Conservation (phyloP, 2,329 filamentous ascomycete species). For the Phialocephala sp. region DNA sequence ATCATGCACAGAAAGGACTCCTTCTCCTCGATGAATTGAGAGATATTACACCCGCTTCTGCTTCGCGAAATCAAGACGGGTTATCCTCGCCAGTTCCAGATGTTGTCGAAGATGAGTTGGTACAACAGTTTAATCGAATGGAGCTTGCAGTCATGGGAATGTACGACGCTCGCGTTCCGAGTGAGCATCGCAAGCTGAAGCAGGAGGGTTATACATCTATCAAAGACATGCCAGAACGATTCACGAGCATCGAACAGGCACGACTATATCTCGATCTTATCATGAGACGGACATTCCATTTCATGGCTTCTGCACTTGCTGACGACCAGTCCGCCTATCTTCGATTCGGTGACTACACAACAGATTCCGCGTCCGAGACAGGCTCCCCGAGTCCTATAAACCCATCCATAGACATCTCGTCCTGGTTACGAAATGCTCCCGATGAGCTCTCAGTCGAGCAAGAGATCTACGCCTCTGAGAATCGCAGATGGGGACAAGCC, state of each 20-base stretch:
- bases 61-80: conserved; percentile 3
- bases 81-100: conserved; percentile 20
- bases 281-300: conserved; percentile 32
- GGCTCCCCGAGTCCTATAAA: not conserved
- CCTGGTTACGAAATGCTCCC: conserved; percentile 9
- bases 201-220: conserved; percentile 24
- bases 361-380: not conserved
- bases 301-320: conserved; percentile 27
- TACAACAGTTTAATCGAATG: conserved; percentile 34
- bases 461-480: conserved; percentile 29
- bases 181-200: conserved; percentile 28
- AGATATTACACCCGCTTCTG: conserved; percentile 3
- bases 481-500: conserved; percentile 30
- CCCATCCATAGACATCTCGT: conserved; percentile 2
- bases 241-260: conserved; percentile 28
- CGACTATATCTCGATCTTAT: conserved; percentile 32
- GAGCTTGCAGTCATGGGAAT: conserved; percentile 30
- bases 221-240: conserved; percentile 30
- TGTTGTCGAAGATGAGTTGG: conserved; percentile 34
- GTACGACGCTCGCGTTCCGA: conserved; percentile 23
- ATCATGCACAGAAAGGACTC: conserved; percentile 27
- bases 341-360: conserved; percentile 6
- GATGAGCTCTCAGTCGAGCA: conserved; percentile 30
- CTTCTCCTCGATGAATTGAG: conserved; percentile 29
- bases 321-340: conserved; percentile 12